Conservation (phyloP, 306 rosid species). For the Fragaria vesca region DNA sequence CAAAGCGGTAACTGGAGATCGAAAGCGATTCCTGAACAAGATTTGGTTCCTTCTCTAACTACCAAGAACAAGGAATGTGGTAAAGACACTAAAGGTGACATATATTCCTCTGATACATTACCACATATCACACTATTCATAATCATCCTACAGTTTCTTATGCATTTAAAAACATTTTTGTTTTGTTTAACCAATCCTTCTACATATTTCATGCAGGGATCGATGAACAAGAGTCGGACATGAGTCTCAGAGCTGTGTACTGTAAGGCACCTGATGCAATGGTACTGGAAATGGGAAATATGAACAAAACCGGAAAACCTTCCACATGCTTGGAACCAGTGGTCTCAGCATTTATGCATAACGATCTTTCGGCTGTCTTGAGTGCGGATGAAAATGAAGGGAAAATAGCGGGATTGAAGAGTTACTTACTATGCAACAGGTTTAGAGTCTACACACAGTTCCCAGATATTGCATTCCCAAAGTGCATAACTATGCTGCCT, state of each 20-base stretch:
- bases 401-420: neutral
- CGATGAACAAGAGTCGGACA: slow-evolving; percentile 24
- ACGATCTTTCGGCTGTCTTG: slow-evolving; percentile 15
- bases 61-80: neutral
- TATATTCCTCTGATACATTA: neutral
- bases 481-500: slow-evolving; percentile 34
- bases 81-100: slow-evolving; percentile 15
- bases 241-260: slow-evolving; percentile 17
- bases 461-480: slow-evolving; percentile 34
- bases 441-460: slow-evolving; percentile 43
- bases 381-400: slow-evolving; percentile 18
- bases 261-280: slow-evolving; percentile 3
- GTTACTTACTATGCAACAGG: slow-evolving; percentile 42
- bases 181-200: neutral
- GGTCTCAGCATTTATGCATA: neutral
- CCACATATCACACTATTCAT: neutral
- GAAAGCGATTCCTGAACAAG: slow-evolving; percentile 4
- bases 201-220: slow-evolving; percentile 5
- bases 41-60: slow-evolving; percentile 16
- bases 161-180: too few species aligned
- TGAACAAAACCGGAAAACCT: neutral
- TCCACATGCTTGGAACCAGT: slow-evolving; percentile 9
- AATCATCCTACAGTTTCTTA: neutral
- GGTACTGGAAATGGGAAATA: slow-evolving; percentile 15
- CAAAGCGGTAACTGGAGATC: neutral